Base-by-base conservation (phyloP, 1,284 basidiomycete genomes). In the Irpex lacteus region DNA sequence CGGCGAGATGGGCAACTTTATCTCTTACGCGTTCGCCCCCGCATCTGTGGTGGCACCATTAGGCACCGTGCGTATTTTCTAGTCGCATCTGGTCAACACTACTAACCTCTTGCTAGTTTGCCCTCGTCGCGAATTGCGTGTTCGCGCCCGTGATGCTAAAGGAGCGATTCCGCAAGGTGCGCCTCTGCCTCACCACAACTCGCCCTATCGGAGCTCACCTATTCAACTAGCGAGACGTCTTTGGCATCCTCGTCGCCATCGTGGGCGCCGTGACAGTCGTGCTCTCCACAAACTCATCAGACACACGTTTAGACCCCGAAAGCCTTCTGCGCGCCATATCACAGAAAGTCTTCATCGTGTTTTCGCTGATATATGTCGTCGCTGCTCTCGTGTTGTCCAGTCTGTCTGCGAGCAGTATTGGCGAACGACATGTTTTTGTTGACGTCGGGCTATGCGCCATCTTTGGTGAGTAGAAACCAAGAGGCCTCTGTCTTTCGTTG, bases 11-110 rank as follows among this genome's bases (percentile, higher is more conserved):
- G 94, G 94, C 11, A 98, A 98, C 73, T 98, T 98, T 68, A 85
- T 95, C 62, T 92, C 92, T 1, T 98, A 95, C 69, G 92, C 87
- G 0, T 92, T 90, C 67, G 90, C 96, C 5, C 96, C 97, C 3
- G 96, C 96, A 6, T 94, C 91, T 19, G 82, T 98, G 11, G 95
- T 98, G n/a, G 96, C 97, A 1, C 97, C 96, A 18, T 82, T 98
- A 5, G 96, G 96, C 37, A 96, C 94, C 37, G 94, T 96, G 70
- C 79, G 89, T 80, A 52, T 54, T 61, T 59, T 59, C 40, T 56
- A 32, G 55, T 55, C n/a, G 21, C 6, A 8, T 49, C 55, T 13
- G 3, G 18, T 9, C 21, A 18, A 63, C n/a, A 44, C n/a, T 15
- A n/a, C 61, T 59, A 63, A 62, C 58, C 15, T 57, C 44, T 56